These are phyloP conservation scores for Phaeotremella skinneri DNA, from an alignment of 768 basidiomycete genomes.

Conservation along the genomic window DNA sequence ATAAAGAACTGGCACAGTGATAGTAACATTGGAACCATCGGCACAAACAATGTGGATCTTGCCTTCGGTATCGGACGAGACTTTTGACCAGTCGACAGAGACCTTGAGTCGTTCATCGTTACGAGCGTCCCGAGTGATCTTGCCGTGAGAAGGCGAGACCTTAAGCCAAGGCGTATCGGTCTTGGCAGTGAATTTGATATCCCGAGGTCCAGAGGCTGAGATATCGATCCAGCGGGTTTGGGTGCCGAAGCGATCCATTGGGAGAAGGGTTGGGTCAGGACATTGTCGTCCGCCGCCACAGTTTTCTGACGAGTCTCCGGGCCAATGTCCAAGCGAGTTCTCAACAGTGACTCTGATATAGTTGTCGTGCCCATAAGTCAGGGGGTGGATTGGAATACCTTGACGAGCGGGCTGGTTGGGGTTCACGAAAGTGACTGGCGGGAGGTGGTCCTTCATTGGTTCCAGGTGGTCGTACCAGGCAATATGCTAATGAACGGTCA, in stretches of 20 bases:
- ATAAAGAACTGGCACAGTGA: slow-evolving; percentile 27
- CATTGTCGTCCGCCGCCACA: slow-evolving; percentile 54
- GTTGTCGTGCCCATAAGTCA: slow-evolving; percentile 58
- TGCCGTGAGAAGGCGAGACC: slow-evolving; percentile 57
- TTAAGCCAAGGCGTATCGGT: slow-evolving; percentile 60
- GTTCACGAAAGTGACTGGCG: slow-evolving; percentile 35
- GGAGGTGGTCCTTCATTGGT: slow-evolving; percentile 62
- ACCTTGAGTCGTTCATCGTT: slow-evolving; percentile 61
- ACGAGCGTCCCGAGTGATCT: slow-evolving; percentile 53
- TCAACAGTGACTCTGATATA: slow-evolving; percentile 66
- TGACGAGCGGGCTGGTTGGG: slow-evolving; percentile 60
- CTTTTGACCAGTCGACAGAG: slow-evolving; percentile 62
- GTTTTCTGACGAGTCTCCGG: slow-evolving; percentile 65
- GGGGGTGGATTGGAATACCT: slow-evolving; percentile 49
- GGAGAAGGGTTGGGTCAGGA: slow-evolving; percentile 53
- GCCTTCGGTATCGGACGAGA: neutral
- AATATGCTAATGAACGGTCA: slow-evolving; percentile 25
- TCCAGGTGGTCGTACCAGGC: slow-evolving; percentile 57
- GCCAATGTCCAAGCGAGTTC: slow-evolving; percentile 65
- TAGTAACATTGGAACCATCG: slow-evolving; percentile 35
- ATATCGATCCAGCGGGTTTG: slow-evolving; percentile 64
- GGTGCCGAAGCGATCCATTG: slow-evolving; percentile 62
- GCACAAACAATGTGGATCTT: slow-evolving; percentile 16
- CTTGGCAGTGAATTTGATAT: slow-evolving; percentile 60
- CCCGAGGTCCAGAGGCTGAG: slow-evolving; percentile 60